These are phyloP conservation scores for Ascochyta pisi DNA, from an alignment of 2,329 filamentous ascomycete species.

Conservation along the genomic window DNA sequence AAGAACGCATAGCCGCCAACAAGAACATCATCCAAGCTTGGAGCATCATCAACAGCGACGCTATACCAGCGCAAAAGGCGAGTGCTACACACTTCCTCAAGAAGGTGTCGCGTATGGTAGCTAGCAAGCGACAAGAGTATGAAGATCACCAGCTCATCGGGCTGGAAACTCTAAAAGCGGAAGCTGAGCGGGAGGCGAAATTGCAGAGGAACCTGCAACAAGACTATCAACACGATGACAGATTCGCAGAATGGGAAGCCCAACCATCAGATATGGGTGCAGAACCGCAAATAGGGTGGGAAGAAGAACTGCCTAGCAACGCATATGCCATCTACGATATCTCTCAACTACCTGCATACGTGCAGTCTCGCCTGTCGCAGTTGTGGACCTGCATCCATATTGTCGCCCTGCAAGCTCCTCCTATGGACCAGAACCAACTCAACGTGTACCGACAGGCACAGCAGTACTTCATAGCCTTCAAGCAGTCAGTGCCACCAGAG, in stretches of 20 bases:
- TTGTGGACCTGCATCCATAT: slow-evolving; percentile 2
- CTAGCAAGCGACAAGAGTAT: not conserved
- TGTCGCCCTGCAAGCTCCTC: not conserved
- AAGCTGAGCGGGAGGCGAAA: not conserved
- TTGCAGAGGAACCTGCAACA: not conserved
- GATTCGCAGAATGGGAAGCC: not conserved
- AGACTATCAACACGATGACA: not conserved
- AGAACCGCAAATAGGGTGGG: not conserved
- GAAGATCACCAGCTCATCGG: not conserved
- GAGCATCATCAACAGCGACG: slow-evolving; percentile 2
- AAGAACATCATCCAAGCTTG: slow-evolving; percentile 1
- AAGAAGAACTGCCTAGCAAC: not conserved
- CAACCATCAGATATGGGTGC: not conserved
- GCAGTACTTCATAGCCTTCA: not conserved
- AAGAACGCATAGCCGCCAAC: not conserved
- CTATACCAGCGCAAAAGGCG: not conserved
- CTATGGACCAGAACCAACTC: not conserved
- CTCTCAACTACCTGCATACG: not conserved
- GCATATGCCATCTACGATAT: not conserved
- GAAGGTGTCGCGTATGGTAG: not conserved
- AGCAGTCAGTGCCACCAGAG: not conserved
- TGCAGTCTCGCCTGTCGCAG: not conserved
- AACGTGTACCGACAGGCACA: not conserved
- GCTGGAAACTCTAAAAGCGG: not conserved
- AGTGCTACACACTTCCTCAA: not conserved